Conservation (phyloP, 192 early-diverging fungal genomes). For the Piromyces sp. region DNA sequence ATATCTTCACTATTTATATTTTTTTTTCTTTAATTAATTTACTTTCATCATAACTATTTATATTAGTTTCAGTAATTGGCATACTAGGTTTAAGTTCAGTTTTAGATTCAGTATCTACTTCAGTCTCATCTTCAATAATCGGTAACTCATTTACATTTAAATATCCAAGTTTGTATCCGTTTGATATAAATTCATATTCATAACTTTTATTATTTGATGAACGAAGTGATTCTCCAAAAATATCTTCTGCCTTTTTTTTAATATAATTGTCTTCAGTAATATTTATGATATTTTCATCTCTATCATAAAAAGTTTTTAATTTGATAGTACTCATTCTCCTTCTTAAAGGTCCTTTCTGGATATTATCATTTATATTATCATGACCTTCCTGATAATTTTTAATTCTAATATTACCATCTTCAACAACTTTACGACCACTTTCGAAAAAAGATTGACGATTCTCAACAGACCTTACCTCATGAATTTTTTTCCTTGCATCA, state of each 20-base stretch:
- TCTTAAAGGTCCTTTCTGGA: background rate
- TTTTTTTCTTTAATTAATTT: no score
- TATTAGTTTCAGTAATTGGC: no score
- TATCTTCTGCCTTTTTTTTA: background rate
- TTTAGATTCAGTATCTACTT: background rate
- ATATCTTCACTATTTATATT: background rate
- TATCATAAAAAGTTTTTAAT: background rate
- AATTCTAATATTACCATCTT: background rate
- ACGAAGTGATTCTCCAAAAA: background rate
- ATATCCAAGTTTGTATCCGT: background rate
- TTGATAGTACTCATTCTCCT: background rate
- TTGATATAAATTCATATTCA: background rate
- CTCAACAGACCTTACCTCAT: background rate
- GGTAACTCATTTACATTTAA: background rate
- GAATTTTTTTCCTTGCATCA: background rate
- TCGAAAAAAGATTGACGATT: background rate
- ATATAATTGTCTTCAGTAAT: background rate
- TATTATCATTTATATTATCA: background rate
- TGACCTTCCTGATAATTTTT: background rate
- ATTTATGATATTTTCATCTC: background rate
- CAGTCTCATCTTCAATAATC: background rate
- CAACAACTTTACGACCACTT: background rate
- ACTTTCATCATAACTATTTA: no score
- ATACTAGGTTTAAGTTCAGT: no score
- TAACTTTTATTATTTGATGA: background rate